Evolutionary conservation across 2,329 filamentous ascomycete genomes (phyloP).

Genomic region (Bipolaris bicolor): DNA sequence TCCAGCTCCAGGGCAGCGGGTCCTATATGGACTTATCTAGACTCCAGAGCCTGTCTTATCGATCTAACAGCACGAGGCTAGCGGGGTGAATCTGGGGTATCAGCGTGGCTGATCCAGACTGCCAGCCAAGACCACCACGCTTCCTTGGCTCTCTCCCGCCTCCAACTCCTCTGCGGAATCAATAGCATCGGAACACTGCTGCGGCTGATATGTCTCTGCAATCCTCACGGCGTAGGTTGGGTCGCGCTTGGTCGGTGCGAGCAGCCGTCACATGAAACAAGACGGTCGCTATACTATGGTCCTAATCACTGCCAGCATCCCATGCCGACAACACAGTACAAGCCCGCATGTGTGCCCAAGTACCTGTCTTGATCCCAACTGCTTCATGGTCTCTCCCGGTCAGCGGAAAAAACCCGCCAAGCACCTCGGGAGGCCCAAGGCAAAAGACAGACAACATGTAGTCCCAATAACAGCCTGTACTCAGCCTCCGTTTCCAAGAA

Average conservation of each 20-base stretch:
- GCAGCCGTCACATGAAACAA: conserved; percentile 8
- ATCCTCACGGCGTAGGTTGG: not conserved
- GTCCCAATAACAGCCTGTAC: conserved; percentile 7
- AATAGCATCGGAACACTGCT: not conserved
- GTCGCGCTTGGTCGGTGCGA: not conserved
- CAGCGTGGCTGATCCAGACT: conserved; percentile 45
- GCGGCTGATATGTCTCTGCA: not conserved
- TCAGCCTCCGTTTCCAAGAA: conserved; percentile 27
- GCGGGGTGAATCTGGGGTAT: conserved; percentile 27
- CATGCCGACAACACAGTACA: conserved; percentile 4
- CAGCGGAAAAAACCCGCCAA: conserved; percentile 6
- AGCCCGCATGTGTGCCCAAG: conserved; percentile 1
- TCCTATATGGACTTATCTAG: conserved; percentile 3
- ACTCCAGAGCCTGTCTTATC: conserved; percentile 8
- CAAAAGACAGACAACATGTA: conserved; percentile 8
- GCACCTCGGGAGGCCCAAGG: conserved; percentile 3
- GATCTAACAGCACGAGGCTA: conserved; percentile 7
- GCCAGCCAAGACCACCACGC: conserved; percentile 34
- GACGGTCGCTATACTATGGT: conserved; percentile 5
- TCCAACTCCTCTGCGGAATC: conserved; percentile 16
- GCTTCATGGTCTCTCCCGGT: conserved; percentile 11
- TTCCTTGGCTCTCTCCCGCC: conserved; percentile 36
- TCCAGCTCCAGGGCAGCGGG: not conserved
- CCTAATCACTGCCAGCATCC: conserved; percentile 10
- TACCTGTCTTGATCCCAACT: conserved; percentile 7